Evolutionary conservation across 192 early-diverging fungal species (phyloP).

Genomic region (Coemansia guatemalensis): DNA sequence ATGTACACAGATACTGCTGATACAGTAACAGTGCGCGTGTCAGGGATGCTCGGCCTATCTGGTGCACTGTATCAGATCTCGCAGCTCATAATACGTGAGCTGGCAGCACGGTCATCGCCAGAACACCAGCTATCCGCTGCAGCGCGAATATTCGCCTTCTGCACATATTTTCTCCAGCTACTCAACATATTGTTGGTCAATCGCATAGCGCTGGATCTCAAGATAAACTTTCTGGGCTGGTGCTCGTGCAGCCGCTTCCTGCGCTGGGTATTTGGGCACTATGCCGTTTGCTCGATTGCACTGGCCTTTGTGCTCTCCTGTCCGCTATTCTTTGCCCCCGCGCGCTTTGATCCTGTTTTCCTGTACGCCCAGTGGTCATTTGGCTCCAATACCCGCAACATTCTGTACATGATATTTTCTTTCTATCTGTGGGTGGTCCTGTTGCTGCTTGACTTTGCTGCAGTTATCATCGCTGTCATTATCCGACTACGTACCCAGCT

Average conservation of each 20-base stretch:
- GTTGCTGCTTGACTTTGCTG: constrained; percentile 40
- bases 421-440: constrained; percentile 38
- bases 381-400: constrained; percentile 24
- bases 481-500: constrained; percentile 18
- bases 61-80: constrained; percentile 40
- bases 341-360: constrained; percentile 28
- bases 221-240: constrained; percentile 46
- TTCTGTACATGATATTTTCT: constrained; percentile 33
- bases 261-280: constrained; percentile 40
- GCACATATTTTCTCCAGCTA: constrained; percentile 37
- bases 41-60: constrained; percentile 42
- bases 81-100: constrained; percentile 40
- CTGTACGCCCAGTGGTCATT: constrained; percentile 45
- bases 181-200: constrained; percentile 38
- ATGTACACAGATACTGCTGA: constrained; percentile 44
- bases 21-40: constrained; percentile 43
- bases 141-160: constrained; percentile 39
- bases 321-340: constrained; percentile 39
- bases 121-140: constrained; percentile 16
- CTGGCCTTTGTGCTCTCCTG: constrained; percentile 24
- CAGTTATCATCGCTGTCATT: constrained; percentile 33
- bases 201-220: constrained; percentile 46
- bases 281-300: constrained; percentile 15
- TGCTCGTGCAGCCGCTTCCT: constrained; percentile 25
- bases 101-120: constrained; percentile 13